Evolutionary conservation across 2,329 filamentous ascomycete genomes (phyloP), one percentile per base, ranked within the genome.

Genomic region (Orbilia javanica): DNA sequence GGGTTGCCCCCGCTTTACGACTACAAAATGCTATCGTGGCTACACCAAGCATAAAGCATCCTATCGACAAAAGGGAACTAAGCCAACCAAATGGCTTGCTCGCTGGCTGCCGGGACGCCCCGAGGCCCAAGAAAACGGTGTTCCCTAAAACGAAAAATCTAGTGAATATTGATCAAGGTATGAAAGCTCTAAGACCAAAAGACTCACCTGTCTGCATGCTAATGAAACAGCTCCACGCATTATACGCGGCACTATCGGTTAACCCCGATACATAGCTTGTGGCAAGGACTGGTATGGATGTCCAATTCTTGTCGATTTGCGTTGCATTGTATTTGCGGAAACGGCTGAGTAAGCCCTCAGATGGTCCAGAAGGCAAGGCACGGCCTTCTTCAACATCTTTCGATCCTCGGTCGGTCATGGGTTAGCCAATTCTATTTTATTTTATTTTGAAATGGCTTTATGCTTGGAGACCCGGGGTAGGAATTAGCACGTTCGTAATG

Each of bases 91-190:
- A 85, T 2, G 87, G 87, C 73, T 88, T 84, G 73, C 84, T 84
- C 20, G 84, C 82, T 2, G 87, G 88, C 55, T 89, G 87, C 31
- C 83, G 83, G 1, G 88, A 86, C 11, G 88, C 87, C 69, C 88
- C 88, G 22, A 90, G 87, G 18, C 87, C 88, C 44, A 90, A 85
- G 83, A 90, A 90, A 80, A 90, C 87, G 8, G 89, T 90, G 83
- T 90, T 90, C 15, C 73, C 73, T 66, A 27, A 10, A 20, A 7
- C 27, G 18, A 29, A 29, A n/a, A n/a, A 31, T 11, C 1, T 20
- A 1, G 29, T 50, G 13, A 53, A 42, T 31, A 31, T 25, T 11
- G 6, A 20, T 15, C 15, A 31, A 1, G 15, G 36, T 65, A 27
- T 4, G 13, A 22, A 27, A 31, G 13, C 2, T n/a, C 18, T 1